Conservation (phyloP, 176 grass and related monocot species). For the Raddia guianensis region DNA sequence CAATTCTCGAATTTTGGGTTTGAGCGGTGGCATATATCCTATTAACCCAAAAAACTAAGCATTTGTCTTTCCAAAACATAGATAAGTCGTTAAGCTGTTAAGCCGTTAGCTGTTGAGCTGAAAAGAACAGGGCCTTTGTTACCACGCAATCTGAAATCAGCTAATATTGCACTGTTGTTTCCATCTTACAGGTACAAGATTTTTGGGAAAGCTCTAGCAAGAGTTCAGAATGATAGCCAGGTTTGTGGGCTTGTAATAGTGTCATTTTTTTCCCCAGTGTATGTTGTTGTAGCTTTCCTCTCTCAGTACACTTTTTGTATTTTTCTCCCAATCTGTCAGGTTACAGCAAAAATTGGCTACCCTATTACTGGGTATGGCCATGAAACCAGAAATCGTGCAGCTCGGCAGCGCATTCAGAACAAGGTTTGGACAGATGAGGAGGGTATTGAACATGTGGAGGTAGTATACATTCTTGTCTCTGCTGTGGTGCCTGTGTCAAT, state of each 20-base stretch:
- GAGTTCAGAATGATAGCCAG: slow-evolving; percentile 87
- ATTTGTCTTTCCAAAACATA: too few species aligned
- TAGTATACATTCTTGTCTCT: slow-evolving; percentile 38
- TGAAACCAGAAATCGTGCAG: slow-evolving; percentile 90
- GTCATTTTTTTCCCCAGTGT: slow-evolving; percentile 1
- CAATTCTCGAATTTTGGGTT: too few species aligned
- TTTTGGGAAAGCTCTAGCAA: slow-evolving; percentile 88
- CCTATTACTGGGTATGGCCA: slow-evolving; percentile 97
- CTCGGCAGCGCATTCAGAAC: slow-evolving; percentile 83
- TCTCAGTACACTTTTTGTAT: slow-evolving; percentile 14
- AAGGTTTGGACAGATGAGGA: slow-evolving; percentile 97
- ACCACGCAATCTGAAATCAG: slow-evolving; percentile 14
- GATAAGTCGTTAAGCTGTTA: too few species aligned
- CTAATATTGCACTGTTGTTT: slow-evolving; percentile 32
- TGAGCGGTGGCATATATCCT: too few species aligned
- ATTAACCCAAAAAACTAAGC: too few species aligned
- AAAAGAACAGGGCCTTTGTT: neutral
- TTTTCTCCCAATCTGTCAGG: slow-evolving; percentile 42
- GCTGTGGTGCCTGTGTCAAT: neutral
- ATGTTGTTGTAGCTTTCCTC: slow-evolving; percentile 30
- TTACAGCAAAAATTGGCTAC: slow-evolving; percentile 79
- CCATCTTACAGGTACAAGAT: slow-evolving; percentile 76
- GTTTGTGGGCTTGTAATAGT: slow-evolving; percentile 31
- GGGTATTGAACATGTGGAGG: slow-evolving; percentile 93
- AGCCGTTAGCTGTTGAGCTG: too few species aligned